These are phyloP conservation scores for Hapsidospora chrysogenum DNA, from an alignment of 495 filamentous ascomycete genomes.

Conservation along the genomic window DNA sequence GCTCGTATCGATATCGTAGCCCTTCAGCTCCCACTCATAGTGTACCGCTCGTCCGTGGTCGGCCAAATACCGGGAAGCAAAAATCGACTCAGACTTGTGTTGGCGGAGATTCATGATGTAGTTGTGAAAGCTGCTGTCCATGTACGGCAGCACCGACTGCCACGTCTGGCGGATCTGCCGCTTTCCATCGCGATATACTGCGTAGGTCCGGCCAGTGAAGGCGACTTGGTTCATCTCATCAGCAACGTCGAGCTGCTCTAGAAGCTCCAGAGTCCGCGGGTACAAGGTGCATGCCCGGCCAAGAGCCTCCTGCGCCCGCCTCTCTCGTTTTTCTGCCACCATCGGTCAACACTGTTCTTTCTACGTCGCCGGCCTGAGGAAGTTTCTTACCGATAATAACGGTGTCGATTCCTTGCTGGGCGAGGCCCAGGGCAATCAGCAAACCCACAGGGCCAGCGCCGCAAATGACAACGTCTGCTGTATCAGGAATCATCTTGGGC, in stretches of 20 bases:
- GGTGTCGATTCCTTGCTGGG: slow-evolving; percentile 1
- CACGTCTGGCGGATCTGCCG: not conserved
- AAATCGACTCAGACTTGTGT: not conserved
- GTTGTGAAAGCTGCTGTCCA: not conserved
- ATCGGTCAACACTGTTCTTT: no score
- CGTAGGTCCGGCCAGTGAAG: not conserved
- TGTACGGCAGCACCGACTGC: not conserved
- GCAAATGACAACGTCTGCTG: slow-evolving; percentile 1
- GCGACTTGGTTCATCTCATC: not conserved
- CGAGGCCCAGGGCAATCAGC: not conserved
- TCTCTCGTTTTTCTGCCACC: not conserved
- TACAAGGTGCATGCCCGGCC: not conserved
- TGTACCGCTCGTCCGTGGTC: not conserved
- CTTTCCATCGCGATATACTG: not conserved
- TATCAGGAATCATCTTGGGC: no score
- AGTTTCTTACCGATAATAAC: not conserved
- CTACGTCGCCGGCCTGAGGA: no score
- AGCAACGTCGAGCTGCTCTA: not conserved
- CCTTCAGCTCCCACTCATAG: not conserved
- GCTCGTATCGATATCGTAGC: not conserved
- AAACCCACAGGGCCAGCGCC: slow-evolving; percentile 1
- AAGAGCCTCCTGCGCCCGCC: not conserved
- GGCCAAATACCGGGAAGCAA: not conserved
- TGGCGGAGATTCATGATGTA: not conserved
- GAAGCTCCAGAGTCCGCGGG: not conserved